Conservation (phyloP, 352 stramenopile genomes). For the Elongisporangium senticosum region DNA sequence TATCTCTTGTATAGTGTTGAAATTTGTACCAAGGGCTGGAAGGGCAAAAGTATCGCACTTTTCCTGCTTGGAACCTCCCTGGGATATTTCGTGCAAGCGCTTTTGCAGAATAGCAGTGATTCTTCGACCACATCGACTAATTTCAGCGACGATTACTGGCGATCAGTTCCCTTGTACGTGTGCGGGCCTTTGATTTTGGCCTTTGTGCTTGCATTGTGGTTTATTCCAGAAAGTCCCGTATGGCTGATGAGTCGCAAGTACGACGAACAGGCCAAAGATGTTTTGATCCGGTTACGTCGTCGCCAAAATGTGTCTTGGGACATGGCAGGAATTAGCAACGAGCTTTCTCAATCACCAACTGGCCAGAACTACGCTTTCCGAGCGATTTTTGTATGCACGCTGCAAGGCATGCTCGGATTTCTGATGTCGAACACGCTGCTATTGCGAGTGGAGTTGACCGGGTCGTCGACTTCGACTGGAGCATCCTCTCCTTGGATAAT, state of each 20-base stretch:
- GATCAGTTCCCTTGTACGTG: slow-evolving; percentile 55
- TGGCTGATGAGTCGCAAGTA: slow-evolving; percentile 59
- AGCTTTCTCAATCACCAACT: slow-evolving; percentile 40
- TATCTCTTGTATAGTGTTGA: slow-evolving; percentile 80
- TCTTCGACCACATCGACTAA: slow-evolving; percentile 13
- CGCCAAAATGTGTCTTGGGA: slow-evolving; percentile 67
- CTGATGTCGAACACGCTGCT: slow-evolving; percentile 67
- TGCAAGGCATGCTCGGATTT: slow-evolving; percentile 59
- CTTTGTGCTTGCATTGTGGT: slow-evolving; percentile 49
- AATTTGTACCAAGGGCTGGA: slow-evolving; percentile 84
- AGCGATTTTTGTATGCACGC: slow-evolving; percentile 41
- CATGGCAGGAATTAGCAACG: slow-evolving; percentile 43
- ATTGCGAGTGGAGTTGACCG: slow-evolving; percentile 35
- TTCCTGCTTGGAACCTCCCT: slow-evolving; percentile 74
- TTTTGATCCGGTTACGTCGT: slow-evolving; percentile 55
- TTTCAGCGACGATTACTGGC: slow-evolving; percentile 39
- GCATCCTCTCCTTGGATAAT: slow-evolving; percentile 45
- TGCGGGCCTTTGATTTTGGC: slow-evolving; percentile 49
- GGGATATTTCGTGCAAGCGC: slow-evolving; percentile 58
- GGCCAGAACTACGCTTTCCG: slow-evolving; percentile 63
- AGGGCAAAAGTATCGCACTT: slow-evolving; percentile 77
- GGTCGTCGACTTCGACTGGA: slow-evolving; percentile 12
- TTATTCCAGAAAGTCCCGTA: slow-evolving; percentile 76
- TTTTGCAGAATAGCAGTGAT: slow-evolving; percentile 56
- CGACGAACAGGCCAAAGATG: slow-evolving; percentile 42